Conservation (phyloP, 78 protist species). For the Protostelium mycophagum region DNA sequence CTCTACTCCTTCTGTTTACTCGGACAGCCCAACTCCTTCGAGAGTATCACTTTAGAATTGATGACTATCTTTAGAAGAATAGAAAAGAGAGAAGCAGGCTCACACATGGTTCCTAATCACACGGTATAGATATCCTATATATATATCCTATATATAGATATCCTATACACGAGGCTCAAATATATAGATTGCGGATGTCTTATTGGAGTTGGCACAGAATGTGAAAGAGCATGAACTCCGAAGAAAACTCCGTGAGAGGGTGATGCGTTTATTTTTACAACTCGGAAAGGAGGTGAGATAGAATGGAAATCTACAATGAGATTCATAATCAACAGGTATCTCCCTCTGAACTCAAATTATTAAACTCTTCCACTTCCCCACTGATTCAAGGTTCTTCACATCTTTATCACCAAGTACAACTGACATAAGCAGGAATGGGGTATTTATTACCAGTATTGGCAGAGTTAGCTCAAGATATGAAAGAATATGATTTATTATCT, state of each 20-base stretch:
- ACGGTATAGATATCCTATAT: too few species aligned
- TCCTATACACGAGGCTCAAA: neutral
- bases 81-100: neutral
- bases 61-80: neutral
- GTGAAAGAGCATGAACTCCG: slow-evolving; percentile 12
- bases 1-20: neutral
- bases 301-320: neutral
- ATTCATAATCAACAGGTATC: neutral
- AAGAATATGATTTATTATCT: neutral
- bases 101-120: neutral
- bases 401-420: too few species aligned
- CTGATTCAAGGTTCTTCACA: too few species aligned
- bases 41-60: neutral
- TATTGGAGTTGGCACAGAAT: slow-evolving; percentile 18
- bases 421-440: too few species aligned
- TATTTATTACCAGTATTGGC: slow-evolving; percentile 45
- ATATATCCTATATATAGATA: too few species aligned
- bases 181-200: neutral
- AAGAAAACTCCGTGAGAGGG: slow-evolving; percentile 28
- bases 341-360: slow-evolving; percentile 10
- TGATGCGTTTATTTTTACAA: slow-evolving; percentile 43
- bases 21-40: neutral
- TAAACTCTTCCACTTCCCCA: slow-evolving; percentile 23
- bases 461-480: slow-evolving; percentile 17
- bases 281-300: slow-evolving; percentile 28